Evolutionary conservation across 139 green algal genomes (phyloP), one percentile per base, ranked within the genome.

Genomic region (Volvox africanus): DNA sequence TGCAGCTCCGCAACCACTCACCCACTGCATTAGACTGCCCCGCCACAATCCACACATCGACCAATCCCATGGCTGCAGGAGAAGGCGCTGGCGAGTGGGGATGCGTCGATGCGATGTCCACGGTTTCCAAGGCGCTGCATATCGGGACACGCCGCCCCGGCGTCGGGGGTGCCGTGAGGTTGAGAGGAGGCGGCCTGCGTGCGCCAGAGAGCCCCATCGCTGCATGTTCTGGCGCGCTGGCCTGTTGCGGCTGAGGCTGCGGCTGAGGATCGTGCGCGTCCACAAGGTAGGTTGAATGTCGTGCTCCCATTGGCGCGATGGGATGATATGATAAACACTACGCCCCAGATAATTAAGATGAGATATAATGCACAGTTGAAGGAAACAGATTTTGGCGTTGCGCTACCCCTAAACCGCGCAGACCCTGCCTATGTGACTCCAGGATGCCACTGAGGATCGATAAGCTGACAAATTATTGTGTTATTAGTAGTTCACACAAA

Each of bases 11-110:
- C 12, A 22, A 19, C 30, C 9, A 73, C 69, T 6, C 71, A 90
- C 86, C 86, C 30, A 90, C 86, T 36, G 86, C 50, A 33, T 90
- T 90, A 75, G 50, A 77, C 73, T 90, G 86, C 20, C 86, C 86
- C 30, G 86, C 86, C 1, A 90, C 13, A 1, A 90, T 76, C 86
- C 86, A 90, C 9, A 90, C 86, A 28, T 90, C 86, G 12, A 83
- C 73, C 73, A 83, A 20, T 3, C 69, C 86, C 1, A 1, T 14
- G 69, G 44, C 69, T 1, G 69, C 69, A n/a, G 85, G 85, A 13
- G 85, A 89, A 14, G 69, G 69, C 36, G 69, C 33, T 50, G 85
- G 85, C 28, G 85, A 89, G 69, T 82, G 85, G 28, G 85, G 85
- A 28, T 89, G 85, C 69, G 69, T 73, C n/a, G 85, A 37, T 26